phyloP scores from a whole-genome alignment of 208 protist genomes.

The Acanthamoeba lenticulata region DNA sequence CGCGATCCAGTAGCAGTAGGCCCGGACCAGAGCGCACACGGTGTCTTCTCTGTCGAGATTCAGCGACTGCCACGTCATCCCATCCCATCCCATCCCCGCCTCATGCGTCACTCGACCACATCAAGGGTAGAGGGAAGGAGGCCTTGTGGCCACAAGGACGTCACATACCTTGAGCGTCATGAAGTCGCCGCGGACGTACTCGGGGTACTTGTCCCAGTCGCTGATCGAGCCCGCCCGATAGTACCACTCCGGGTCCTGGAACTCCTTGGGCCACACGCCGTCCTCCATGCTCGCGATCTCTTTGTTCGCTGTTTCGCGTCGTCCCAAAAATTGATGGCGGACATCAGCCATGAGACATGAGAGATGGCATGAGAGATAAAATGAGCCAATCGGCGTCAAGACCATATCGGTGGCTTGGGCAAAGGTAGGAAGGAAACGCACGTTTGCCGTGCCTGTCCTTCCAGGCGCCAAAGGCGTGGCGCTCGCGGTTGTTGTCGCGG shows the following conservation, averaged over 20 bases:
- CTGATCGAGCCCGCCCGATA: background rate
- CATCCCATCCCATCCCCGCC: no score
- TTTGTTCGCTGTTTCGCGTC: background rate
- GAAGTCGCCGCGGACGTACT: slow-evolving; percentile 12
- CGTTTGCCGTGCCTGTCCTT: slow-evolving; percentile 22
- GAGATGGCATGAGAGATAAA: background rate
- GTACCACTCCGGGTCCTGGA: slow-evolving; percentile 50
- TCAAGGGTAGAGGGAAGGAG: no score
- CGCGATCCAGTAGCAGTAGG: slow-evolving; percentile 39
- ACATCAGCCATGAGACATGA: no score
- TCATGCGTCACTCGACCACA: no score
- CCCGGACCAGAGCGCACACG: background rate
- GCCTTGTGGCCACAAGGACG: no score
- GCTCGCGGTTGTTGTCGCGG: background rate
- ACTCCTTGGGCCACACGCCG: slow-evolving; percentile 33
- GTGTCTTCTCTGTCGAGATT: background rate
- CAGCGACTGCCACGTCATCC: background rate
- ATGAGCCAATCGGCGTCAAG: background rate
- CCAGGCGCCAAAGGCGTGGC: slow-evolving; percentile 1
- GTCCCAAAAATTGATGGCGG: background rate
- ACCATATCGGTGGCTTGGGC: no score
- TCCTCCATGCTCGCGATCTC: background rate
- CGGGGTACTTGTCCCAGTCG: slow-evolving; percentile 12
- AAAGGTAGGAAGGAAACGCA: background rate
- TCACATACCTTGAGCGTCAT: background rate